Evolutionary conservation across 352 stramenopile species (phyloP), one percentile per base, ranked within the genome.

Genomic region (Phytophthora hibernalis): DNA sequence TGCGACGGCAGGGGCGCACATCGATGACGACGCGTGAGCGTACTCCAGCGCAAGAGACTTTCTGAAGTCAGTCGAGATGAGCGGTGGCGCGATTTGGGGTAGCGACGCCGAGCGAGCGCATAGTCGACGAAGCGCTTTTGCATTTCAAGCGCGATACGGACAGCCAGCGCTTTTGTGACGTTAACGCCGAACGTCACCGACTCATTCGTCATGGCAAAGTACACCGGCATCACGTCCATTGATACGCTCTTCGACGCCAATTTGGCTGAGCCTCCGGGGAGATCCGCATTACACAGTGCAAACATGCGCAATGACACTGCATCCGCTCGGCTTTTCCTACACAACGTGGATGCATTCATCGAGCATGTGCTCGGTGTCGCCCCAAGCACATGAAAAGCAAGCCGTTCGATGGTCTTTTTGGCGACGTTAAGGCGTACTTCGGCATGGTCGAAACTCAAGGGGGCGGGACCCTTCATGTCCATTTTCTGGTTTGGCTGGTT

Each of bases 401-500:
- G 37, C 11, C 52, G 8, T 60, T 60, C 15, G 52, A 60, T 15
- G 52, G 52, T 0, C 38, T 60, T 15, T 60, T 60, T 20, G 52
- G 52, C 20, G 37, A 51, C 1, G 52, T 60, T 3, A 42, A 48
- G 16, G 52, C 52, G 2, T 60, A 60, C 18, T 60, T 60, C 22
- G 52, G 18, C 8, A 49, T 60, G 37, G 37, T 60, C 21, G 52
- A 60, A 21, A 42, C 52, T 4, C 52, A 60, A 40, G 52, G 35
- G 10, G 52, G 52, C 1, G 52, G 52, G 0, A 60, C 52, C 3
- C 37, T 60, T 37, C 52, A 60, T n/a, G 54, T 28, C 16, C 35
- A 33, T 38, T 51, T 60, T 22, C 42, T 43, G 15, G 16, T 28
- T 30, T 37, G 54, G 16, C 20, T 50, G 7, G 43, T 31, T 16